Conservation (phyloP, 805 yeast species). For the Barnettozyma botsteinii region DNA sequence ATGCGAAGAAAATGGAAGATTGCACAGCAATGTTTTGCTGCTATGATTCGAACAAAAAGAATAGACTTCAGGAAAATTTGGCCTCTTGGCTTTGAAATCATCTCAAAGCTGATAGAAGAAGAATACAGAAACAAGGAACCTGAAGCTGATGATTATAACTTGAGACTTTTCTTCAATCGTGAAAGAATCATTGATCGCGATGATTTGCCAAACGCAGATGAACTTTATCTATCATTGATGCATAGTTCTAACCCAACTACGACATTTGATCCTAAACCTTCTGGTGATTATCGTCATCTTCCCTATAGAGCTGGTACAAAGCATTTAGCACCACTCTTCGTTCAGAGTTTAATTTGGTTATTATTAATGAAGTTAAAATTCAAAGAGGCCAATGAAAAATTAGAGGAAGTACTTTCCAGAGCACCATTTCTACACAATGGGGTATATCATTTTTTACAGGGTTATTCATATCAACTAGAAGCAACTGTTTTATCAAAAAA, state of each 20-base stretch:
- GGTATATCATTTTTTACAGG: constrained; percentile 21
- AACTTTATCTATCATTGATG: too few species aligned
- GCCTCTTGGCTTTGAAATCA: constrained; percentile 58
- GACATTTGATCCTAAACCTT: not conserved
- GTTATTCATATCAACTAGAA: constrained; percentile 20
- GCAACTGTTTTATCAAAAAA: constrained; percentile 9
- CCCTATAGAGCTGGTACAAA: constrained; percentile 16
- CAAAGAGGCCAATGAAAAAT: constrained; percentile 14
- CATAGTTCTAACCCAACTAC: constrained; percentile 12
- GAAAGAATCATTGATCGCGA: not conserved
- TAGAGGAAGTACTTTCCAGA: constrained; percentile 13
- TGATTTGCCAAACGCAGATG: constrained; percentile 16
- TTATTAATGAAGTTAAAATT: constrained; percentile 18
- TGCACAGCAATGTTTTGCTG: constrained; percentile 48
- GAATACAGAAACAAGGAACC: constrained; percentile 6
- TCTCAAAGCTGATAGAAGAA: constrained; percentile 25
- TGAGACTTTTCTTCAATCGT: constrained; percentile 7
- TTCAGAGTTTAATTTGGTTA: constrained; percentile 17
- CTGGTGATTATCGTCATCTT: too few species aligned
- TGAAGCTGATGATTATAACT: constrained; percentile 10
- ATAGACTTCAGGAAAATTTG: constrained; percentile 54
- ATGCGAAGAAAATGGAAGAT: constrained; percentile 45
- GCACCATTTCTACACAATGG: constrained; percentile 22
- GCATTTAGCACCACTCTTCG: constrained; percentile 12
- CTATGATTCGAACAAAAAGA: constrained; percentile 41